These are phyloP conservation scores for Blastobotrys persicus DNA, from an alignment of 1,139 yeast species.

Conservation along the genomic window DNA sequence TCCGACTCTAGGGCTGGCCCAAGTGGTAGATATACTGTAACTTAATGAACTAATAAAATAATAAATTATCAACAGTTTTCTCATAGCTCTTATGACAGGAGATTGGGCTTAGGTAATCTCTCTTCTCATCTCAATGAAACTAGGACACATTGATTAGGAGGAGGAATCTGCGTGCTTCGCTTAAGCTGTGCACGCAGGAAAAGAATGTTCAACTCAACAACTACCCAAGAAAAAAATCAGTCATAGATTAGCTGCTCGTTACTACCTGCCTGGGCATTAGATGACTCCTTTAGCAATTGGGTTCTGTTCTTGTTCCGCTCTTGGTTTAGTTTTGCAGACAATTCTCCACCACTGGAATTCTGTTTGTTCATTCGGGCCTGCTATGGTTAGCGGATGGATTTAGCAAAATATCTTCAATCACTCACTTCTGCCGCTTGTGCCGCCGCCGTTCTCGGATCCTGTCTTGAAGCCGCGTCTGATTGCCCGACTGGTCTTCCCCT, in stretches of 20 bases:
- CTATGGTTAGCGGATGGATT: background rate
- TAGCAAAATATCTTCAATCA: background rate
- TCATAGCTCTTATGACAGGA: no score
- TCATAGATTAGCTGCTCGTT: constrained; percentile 3
- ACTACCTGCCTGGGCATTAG: background rate
- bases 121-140: no score
- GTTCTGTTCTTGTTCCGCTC: constrained; percentile 26
- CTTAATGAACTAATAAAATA: background rate
- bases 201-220: background rate
- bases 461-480: background rate
- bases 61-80: background rate
- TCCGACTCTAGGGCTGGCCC: constrained; percentile 20
- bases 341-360: constrained; percentile 24
- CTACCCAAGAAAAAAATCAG: background rate
- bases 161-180: no score
- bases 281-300: constrained; percentile 19
- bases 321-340: constrained; percentile 31
- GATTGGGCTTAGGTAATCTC: no score
- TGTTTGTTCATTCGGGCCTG: constrained; percentile 7
- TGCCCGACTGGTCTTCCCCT: constrained; percentile 12
- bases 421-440: constrained; percentile 30
- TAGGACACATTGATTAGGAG: no score
- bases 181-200: no score
- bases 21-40: constrained; percentile 5
- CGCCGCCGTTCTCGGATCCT: constrained; percentile 25